A percentile compares a stretch with the other conserved stretches of the same genome.
Conservation (phyloP, 805 yeast genomes). For the Clavispora phyllophila region DNA sequence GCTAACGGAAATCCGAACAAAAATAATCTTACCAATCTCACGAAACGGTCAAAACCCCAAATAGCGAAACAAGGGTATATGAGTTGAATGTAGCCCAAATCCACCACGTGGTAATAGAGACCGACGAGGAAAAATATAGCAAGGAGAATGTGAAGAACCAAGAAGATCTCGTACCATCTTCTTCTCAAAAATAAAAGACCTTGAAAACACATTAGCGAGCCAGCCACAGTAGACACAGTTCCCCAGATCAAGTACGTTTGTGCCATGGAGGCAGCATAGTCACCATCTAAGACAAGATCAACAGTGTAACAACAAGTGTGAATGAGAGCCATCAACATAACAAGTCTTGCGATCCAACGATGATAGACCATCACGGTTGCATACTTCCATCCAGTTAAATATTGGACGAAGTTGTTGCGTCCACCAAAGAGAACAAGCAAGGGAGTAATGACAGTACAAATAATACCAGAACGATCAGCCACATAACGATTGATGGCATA, state of each 20-base stretch:
- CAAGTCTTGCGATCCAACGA: slow-evolving; percentile 15
- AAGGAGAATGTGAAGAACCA: slow-evolving; percentile 18
- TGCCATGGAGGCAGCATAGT: slow-evolving; percentile 3
- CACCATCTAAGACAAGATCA: slow-evolving; percentile 1
- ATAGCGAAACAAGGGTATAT: slow-evolving; percentile 50
- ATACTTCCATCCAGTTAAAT: slow-evolving; percentile 14
- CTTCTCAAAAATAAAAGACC: slow-evolving; percentile 17
- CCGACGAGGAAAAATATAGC: slow-evolving; percentile 20
- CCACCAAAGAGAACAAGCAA: slow-evolving; percentile 14
- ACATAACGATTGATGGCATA: slow-evolving; percentile 9
- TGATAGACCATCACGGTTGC: slow-evolving; percentile 12
- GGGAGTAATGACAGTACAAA: slow-evolving; percentile 10
- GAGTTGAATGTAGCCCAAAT: slow-evolving; percentile 23
- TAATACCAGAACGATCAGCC: slow-evolving; percentile 13
- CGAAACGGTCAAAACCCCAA: slow-evolving; percentile 49
- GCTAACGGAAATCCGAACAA: slow-evolving; percentile 35
- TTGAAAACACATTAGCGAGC: slow-evolving; percentile 11
- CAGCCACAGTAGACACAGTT: slow-evolving; percentile 6
- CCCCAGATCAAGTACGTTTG: slow-evolving; percentile 12
- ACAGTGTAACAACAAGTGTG: slow-evolving; percentile 9
- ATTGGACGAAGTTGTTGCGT: slow-evolving; percentile 14
- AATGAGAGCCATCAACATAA: slow-evolving; percentile 11
- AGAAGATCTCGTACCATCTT: slow-evolving; percentile 20
- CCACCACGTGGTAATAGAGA: slow-evolving; percentile 13
- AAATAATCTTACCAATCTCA: slow-evolving; percentile 27